phyloP scores from a whole-genome alignment of 1,284 basidiomycete genomes.

The Boletus semigastroideus region DNA sequence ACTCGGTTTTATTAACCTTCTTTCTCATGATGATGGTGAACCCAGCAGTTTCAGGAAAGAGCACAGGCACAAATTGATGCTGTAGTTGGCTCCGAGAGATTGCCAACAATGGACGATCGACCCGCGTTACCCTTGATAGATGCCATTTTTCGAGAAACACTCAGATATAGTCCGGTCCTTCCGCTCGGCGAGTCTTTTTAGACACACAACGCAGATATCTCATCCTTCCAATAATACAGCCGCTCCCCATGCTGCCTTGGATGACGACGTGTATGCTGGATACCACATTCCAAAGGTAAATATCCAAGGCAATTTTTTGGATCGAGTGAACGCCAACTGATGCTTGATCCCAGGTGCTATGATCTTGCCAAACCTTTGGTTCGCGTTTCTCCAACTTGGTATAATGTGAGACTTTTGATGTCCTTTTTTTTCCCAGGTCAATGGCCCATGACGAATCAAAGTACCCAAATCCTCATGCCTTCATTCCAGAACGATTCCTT shows the following conservation, averaged over 20 bases:
- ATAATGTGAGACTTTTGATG: no score
- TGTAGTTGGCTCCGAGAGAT: neutral
- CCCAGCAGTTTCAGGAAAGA: conserved; percentile 2
- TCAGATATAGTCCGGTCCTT: neutral
- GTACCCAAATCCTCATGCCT: neutral
- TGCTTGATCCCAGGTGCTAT: no score
- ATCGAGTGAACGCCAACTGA: no score
- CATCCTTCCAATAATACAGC: neutral
- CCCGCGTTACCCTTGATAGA: neutral
- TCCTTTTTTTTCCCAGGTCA: neutral
- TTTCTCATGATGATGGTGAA: conserved; percentile 6
- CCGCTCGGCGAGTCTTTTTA: neutral
- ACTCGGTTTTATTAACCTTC: conserved; percentile 1
- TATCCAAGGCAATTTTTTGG: no score
- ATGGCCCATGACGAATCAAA: neutral
- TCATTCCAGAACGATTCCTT: neutral
- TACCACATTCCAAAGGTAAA: neutral
- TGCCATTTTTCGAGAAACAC: neutral
- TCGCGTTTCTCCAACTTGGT: no score
- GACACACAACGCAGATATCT: no score
- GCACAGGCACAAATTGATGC: conserved; percentile 10
- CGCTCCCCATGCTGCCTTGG: neutral
- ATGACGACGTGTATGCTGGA: neutral
- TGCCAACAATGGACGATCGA: neutral
- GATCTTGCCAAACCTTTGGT: no score